Base-by-base conservation (phyloP, 495 filamentous ascomycete species). In the Hypomontagnella submonticulosa region DNA sequence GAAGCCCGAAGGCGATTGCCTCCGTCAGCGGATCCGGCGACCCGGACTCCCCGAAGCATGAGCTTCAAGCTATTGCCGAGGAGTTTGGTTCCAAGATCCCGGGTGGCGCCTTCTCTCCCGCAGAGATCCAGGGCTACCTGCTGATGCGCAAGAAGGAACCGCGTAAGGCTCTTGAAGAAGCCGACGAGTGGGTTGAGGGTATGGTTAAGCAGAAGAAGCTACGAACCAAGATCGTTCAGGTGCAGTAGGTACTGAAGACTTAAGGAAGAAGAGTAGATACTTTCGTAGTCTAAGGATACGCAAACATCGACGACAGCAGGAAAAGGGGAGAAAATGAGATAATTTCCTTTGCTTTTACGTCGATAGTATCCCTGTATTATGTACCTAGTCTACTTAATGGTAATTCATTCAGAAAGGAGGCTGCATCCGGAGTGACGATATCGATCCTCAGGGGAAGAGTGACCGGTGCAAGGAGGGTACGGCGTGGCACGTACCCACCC, bases 51-150 rank as follows among this genome's bases (percentile, higher is more conserved):
- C n/a, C n/a, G n/a, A n/a, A n/a, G n/a, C n/a, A n/a, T n/a, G 79
- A 81, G 43, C 71, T 86, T 4, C 55, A 64, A 0, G 53, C 61
- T 15, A 73, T 87, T 13, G 81, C 84, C 0, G 32, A 33, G 6
- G 53, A 74, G 16, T 87, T 88, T 58, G 73, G 80, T 10, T 60
- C 69, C 1, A 74, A 75, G 47, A 79, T 88, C 44, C 84, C 86
- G 7, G 63, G 70, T 5, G 73, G 73, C 40, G 67, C 74, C 49
- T 84, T 91, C 67, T 85, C 84, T 5, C 89, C 89, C 0, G 90
- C 89, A 3, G 87, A 92, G 70, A 83, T 92, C 43, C 89, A 92
- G 71, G 88, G 87, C 1, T 90, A 85, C 70, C 70, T 92, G 20
- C 72, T 91, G 13, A 87, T 83, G 66, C 75, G 87, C 44, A 89